A percentile compares a stretch with the other conserved stretches of the same genome.
phyloP scores from a whole-genome alignment of 257 asterid genomes.

The Craterostigma plantagineum region DNA sequence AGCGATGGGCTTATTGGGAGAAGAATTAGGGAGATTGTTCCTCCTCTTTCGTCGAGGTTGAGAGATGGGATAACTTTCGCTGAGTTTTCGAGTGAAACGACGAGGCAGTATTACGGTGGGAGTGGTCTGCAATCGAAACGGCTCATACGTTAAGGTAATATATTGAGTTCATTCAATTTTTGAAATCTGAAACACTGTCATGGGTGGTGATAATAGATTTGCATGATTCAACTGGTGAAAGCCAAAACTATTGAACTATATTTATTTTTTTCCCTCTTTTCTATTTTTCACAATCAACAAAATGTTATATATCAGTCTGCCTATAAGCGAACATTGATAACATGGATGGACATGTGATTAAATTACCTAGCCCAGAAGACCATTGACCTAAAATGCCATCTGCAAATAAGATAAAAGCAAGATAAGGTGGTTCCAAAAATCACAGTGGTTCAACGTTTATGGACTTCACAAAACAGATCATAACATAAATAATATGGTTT shows the following conservation, averaged over 20 bases:
- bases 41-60: constrained; percentile 48
- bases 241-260: too few relatives aligned
- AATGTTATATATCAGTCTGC: too few relatives aligned
- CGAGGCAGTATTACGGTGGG: constrained; percentile 69
- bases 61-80: constrained; percentile 79
- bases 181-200: too few relatives aligned
- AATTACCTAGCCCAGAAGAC: too few relatives aligned
- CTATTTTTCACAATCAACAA: too few relatives aligned
- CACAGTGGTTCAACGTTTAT: not conserved
- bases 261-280: too few relatives aligned
- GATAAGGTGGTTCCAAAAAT: constrained; percentile 14
- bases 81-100: constrained; percentile 69
- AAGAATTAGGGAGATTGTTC: constrained; percentile 30
- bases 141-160: constrained; percentile 15
- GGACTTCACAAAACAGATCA: constrained; percentile 1
- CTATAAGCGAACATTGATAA: too few relatives aligned
- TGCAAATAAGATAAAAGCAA: too few relatives aligned
- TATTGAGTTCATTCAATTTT: not conserved
- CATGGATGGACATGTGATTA: too few relatives aligned
- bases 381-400: too few relatives aligned
- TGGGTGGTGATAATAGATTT: too few relatives aligned
- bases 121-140: constrained; percentile 60
- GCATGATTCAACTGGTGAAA: too few relatives aligned
- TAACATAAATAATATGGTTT: not conserved
- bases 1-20: constrained; percentile 12